Base-by-base conservation (phyloP, 768 basidiomycete species). In the Paxillus ammoniavirescens region DNA sequence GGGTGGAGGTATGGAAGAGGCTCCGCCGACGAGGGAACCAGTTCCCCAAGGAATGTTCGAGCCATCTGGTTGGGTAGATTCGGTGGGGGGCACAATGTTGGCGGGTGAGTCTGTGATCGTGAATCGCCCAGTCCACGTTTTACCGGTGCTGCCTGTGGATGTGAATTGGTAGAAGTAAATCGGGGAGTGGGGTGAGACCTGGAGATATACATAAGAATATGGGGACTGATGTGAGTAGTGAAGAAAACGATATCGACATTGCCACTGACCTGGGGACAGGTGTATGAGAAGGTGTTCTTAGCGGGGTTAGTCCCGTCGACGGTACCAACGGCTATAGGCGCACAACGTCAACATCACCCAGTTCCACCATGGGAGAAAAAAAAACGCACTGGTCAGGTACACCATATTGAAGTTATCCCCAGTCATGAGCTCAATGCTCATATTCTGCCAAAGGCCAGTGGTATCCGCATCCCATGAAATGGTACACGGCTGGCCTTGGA, bases 121-220 rank as follows among this genome's bases (percentile, higher is more conserved):
- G 76, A 91, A 92, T 21, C 91, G 86, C 14, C 81, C 83, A 2
- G 89, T 88, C 91, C 91, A 93, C 21, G 62, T 58, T 64, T 73
- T 75, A 46, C 62, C 64, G 36, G 69, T 1, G 0, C 80, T 63
- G 6, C 56, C 61, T 0, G 78, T 71, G 1, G 81, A 69, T 14
- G 80, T 74, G 75, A 88, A 91, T 62, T 91, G 87, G 69, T 89
- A 89, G 75, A 91, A 92, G 74, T 91, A 92, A 58, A 91, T 83
- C 36, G 82, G 63, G 2, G 89, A 76, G 67, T 86, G 74, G 17
- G 81, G 79, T 17, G 72, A 72, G 37, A 91, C 87, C 84, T 87
- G 61, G 26, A 8, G 47, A 40, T 49, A 40, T 17, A 28, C 41
- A 21, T 15, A 53, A 17, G 7, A 48, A 47, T 13, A 35, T 30